Evolutionary conservation across 75 land plant genomes (phyloP), one percentile per base, ranked within the genome.

Genomic region (Pinus taeda): DNA sequence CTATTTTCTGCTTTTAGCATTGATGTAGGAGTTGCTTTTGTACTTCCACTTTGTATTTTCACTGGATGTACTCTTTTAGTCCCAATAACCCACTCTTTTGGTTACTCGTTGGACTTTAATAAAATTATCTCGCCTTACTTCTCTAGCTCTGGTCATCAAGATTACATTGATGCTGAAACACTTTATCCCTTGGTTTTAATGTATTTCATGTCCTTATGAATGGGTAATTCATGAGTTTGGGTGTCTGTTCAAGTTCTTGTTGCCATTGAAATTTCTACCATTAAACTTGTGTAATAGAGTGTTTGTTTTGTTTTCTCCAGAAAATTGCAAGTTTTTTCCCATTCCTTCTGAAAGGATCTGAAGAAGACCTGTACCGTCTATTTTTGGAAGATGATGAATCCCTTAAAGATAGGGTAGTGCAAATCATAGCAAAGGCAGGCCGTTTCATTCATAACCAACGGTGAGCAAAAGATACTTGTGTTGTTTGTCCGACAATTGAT

Each of bases 351-450:
- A 81, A 82, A 67, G 95, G 89, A 69, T 87, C 84, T 12, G 93
- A 94, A 71, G 79, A 81, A 21, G 59, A 79, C 57, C 71, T 96
- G 24, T 76, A 81, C 45, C 45, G 24, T 20, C 73, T 94, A n/a
- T 69, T 93, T 42, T 65, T 81, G 37, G 87, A 92, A 49, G 84
- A 81, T n/a, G 83, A 75, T 69, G 78, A 73, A 20, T 63, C 77
- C 20, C 53, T 84, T 12, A 79, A 83, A 61, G 90, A 83, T 60
- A 87, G 80, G 75, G 82, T 88, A 42, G 76, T 92, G 70, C 86
- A 92, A 65, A 81, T 90, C 53, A 76, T 96, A 45, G 86, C 88
- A 33, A 94, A 78, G 77, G 87, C 89, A 57, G 97, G 95, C 57
- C 57, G 65, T 59, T 78, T 81, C 66, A 63, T 96, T n/a, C 86